Evolutionary conservation across 257 asterid genomes (phyloP).

Genomic region (Paraleonurus japonicus): DNA sequence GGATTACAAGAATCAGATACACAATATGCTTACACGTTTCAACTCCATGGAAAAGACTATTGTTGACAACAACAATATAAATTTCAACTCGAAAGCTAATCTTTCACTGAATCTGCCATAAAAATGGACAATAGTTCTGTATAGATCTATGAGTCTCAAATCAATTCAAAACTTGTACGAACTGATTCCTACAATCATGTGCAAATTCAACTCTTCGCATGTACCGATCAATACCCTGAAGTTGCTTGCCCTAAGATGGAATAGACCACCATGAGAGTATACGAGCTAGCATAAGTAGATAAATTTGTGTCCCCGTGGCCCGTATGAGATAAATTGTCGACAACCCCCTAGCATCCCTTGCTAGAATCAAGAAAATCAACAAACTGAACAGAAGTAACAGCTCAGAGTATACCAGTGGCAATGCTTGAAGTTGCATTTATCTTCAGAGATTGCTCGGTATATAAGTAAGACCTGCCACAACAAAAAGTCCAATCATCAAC

Average conservation of each 20-base stretch:
- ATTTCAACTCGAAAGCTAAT: constrained; percentile 23
- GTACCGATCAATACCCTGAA: constrained; percentile 11
- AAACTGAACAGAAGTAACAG: constrained; percentile 12
- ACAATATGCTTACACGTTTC: constrained; percentile 27
- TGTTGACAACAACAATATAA: constrained; percentile 24
- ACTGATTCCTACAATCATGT: constrained; percentile 10
- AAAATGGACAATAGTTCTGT: constrained; percentile 17
- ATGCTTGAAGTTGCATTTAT: constrained; percentile 90
- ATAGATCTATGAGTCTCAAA: constrained; percentile 25
- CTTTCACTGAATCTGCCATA: constrained; percentile 18
- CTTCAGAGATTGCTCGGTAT: constrained; percentile 93
- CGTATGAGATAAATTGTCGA: constrained; percentile 12
- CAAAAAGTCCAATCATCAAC: constrained; percentile 24
- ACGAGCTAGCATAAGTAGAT: background rate
- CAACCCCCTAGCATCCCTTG: constrained; percentile 20
- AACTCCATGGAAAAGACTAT: constrained; percentile 1
- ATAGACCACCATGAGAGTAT: background rate
- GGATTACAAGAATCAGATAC: constrained; percentile 28
- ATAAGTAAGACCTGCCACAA: constrained; percentile 62
- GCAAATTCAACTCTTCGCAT: constrained; percentile 22
- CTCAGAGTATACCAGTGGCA: constrained; percentile 62
- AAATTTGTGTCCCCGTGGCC: background rate
- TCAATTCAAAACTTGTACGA: constrained; percentile 20
- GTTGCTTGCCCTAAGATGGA: background rate
- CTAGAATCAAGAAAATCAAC: constrained; percentile 17